Percentiles rank a stretch among this genome's conserved stretches.
Conservation (phyloP, 768 basidiomycete genomes). For the Cystobasidium onofrii region DNA sequence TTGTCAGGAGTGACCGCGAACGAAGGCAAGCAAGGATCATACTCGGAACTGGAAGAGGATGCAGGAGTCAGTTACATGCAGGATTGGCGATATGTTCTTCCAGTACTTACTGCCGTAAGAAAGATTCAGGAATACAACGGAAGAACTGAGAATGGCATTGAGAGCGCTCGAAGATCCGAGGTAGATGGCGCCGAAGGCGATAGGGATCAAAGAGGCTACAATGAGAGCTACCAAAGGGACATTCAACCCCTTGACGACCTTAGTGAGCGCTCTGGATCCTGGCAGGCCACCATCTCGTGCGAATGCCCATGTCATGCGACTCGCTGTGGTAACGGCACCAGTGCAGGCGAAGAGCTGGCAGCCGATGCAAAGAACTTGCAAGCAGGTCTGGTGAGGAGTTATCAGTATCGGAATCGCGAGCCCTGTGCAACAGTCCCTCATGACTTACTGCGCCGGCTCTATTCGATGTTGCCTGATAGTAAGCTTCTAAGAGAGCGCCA, state of each 20-base stretch:
- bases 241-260: conserved; percentile 3
- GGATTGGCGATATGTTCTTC: neutral
- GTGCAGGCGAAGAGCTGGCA: conserved; percentile 8
- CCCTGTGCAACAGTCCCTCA: too few relatives aligned
- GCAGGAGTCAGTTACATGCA: too few relatives aligned
- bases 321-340: conserved; percentile 20
- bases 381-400: neutral
- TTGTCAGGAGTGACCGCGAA: neutral
- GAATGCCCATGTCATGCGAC: conserved; percentile 30
- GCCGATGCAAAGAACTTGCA: conserved; percentile 20
- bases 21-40: neutral
- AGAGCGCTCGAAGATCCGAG: conserved; percentile 38
- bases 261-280: conserved; percentile 29
- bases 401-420: too few relatives aligned
- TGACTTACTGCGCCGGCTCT: conserved; percentile 25
- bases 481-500: conserved; percentile 36
- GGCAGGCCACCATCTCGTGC: conserved; percentile 26
- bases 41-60: conserved; percentile 17
- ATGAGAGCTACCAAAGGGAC: conserved; percentile 36
- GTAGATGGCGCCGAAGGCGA: conserved; percentile 37
- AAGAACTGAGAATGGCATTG: conserved; percentile 40
- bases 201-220: conserved; percentile 18
- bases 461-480: conserved; percentile 39
- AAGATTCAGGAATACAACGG: conserved; percentile 38
- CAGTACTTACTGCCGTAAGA: conserved; percentile 15